phyloP scores from a whole-genome alignment of 805 yeast genomes.

The Metschnikowia shivogae region DNA sequence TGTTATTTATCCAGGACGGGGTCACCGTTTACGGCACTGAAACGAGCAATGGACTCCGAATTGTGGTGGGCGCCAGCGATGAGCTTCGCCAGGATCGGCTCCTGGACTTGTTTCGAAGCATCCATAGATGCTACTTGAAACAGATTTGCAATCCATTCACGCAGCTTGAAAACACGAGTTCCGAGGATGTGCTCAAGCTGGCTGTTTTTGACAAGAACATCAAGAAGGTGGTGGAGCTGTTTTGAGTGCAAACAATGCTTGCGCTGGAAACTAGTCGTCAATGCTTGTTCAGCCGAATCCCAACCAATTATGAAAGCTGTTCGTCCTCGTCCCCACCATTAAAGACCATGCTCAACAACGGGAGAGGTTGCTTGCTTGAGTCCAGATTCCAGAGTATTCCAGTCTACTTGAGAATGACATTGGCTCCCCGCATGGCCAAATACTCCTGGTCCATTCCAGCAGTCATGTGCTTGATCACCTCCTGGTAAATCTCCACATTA shows the following conservation, averaged over 20 bases:
- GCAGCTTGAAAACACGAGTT: slow-evolving; percentile 13
- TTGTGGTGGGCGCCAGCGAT: slow-evolving; percentile 48
- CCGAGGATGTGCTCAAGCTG: slow-evolving; percentile 27
- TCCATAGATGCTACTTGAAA: slow-evolving; percentile 53
- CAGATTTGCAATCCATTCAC: slow-evolving; percentile 63
- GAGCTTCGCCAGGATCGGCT: slow-evolving; percentile 13
- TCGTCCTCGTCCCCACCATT: too few relatives aligned
- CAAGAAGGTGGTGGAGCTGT: slow-evolving; percentile 20
- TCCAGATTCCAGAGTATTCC: too few relatives aligned
- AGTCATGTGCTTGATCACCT: slow-evolving; percentile 69
- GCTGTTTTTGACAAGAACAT: slow-evolving; percentile 30
- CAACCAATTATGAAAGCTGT: too few relatives aligned
- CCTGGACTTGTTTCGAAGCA: slow-evolving; percentile 25
- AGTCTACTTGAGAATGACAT: slow-evolving; percentile 62
- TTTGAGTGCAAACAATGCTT: neutral
- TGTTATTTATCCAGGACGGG: slow-evolving; percentile 65
- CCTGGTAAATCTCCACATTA: slow-evolving; percentile 75
- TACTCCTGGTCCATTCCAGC: slow-evolving; percentile 94
- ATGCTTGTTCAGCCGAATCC: too few relatives aligned
- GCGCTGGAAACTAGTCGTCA: too few relatives aligned
- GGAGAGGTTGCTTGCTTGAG: too few relatives aligned
- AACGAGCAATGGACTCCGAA: slow-evolving; percentile 63
- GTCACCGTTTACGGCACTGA: slow-evolving; percentile 65
- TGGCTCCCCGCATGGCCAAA: slow-evolving; percentile 80
- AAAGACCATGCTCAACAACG: too few relatives aligned